Base-by-base conservation (phyloP, 2,329 filamentous ascomycete genomes). In the Ustulina deusta region DNA sequence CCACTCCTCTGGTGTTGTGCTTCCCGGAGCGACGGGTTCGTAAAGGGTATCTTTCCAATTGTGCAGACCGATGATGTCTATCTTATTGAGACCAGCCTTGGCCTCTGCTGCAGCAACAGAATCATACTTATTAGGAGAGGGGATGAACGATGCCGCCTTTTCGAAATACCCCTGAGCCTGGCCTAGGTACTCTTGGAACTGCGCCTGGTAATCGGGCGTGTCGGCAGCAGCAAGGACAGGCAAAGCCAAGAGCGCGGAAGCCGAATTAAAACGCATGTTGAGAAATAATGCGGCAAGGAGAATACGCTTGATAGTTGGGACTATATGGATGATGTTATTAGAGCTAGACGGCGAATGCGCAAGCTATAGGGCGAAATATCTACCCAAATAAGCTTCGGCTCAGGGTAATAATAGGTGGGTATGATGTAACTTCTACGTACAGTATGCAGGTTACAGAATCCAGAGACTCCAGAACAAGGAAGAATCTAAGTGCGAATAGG, bases 31-130 rank as follows among this genome's bases (percentile, higher is more conserved):
- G 65, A 91, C 87, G 34, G 88, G 86, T 58, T 83, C 82, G 76
- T 87, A 89, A 68, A 95, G 83, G 2, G 89, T 87, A 29, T 90
- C 81, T 78, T 90, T 87, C 91, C 91, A 93, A 84, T 90, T 91
- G 71, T 89, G 82, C 65, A 93, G 83, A 5, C 88, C 90, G 73
- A 95, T 78, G 57, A 86, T 78, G 77, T 87, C 81, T 69, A 90
- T 81, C 55, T 85, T 83, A 70, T 81, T 79, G 52, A 79, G 78
- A 1, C 84, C 86, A n/a, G 84, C 80, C 75, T 85, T 86, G 38
- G 84, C 82, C 57, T 83, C 83, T 51, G 82, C 83, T 36, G 83
- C 83, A 69, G 83, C 81, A 15, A 81, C 76, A 60, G 80, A 77
- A 58, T 80, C 79, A 68, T 76, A 74, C 77, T 69, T 78, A 70